Conservation (phyloP, 129 eudicot species). For the Pseudognaphalium luteoalbum region DNA sequence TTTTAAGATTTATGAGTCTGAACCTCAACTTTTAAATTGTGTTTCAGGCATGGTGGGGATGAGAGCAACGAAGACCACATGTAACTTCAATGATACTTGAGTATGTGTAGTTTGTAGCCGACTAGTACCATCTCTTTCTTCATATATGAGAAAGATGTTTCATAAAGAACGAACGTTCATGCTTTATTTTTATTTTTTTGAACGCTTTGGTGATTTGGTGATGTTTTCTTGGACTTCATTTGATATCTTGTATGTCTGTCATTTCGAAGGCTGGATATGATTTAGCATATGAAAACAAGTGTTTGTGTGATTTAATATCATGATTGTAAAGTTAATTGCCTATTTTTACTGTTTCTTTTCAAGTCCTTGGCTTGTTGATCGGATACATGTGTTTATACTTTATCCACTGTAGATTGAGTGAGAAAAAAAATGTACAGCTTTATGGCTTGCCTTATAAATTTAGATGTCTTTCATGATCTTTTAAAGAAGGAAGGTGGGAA, state of each 20-base stretch:
- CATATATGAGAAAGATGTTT: conserved; percentile 23
- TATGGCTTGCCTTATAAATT: too few relatives aligned
- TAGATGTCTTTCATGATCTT: too few relatives aligned
- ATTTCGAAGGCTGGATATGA: conserved; percentile 28
- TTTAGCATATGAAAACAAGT: conserved; percentile 30
- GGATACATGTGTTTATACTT: too few relatives aligned
- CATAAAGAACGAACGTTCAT: conserved; percentile 24
- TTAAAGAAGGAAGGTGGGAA: too few relatives aligned
- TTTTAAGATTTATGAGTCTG: background rate
- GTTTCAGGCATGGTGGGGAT: conserved; percentile 38
- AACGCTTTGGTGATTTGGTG: background rate
- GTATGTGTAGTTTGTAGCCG: conserved; percentile 29
- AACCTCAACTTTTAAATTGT: conserved; percentile 14
- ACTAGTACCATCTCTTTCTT: conserved; percentile 15
- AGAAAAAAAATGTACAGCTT: too few relatives aligned
- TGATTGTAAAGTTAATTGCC: conserved; percentile 23
- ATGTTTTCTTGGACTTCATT: conserved; percentile 15
- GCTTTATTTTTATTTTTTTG: conserved; percentile 10
- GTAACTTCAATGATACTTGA: conserved; percentile 26
- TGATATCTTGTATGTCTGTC: conserved; percentile 16
- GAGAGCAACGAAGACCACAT: conserved; percentile 27
- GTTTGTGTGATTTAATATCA: conserved; percentile 30
- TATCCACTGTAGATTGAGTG: too few relatives aligned
- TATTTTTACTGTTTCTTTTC: conserved; percentile 21
- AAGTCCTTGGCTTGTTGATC: background rate